Percentiles rank a stretch among this genome's conserved stretches.
Evolutionary conservation across 352 stramenopile genomes (phyloP).

Genomic region (Phytophthora colocasiae): DNA sequence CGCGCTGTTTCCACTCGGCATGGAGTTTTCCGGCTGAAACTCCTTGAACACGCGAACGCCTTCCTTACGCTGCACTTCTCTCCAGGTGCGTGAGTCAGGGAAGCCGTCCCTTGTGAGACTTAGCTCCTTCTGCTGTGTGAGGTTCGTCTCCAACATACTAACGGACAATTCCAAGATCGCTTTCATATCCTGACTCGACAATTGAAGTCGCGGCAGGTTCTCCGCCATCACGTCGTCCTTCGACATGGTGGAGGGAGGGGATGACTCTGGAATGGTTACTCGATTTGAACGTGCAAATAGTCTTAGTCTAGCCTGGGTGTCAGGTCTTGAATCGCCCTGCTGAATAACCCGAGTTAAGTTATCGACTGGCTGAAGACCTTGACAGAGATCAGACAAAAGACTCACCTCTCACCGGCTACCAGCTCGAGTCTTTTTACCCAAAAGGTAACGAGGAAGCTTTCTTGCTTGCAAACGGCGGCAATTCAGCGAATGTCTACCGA

Average conservation of each 20-base stretch:
- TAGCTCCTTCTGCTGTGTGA: constrained; percentile 55
- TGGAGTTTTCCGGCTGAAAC: constrained; percentile 25
- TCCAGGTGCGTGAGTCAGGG: constrained; percentile 50
- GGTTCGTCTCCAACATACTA: constrained; percentile 50
- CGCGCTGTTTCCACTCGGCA: constrained; percentile 37
- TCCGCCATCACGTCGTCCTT: constrained; percentile 46
- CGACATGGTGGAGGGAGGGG: constrained; percentile 32
- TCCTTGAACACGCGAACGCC: constrained; percentile 49
- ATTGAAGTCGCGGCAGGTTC: constrained; percentile 42
- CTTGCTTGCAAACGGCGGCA: constrained; percentile 22
- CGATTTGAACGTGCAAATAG: constrained; percentile 4
- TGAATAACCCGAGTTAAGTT: constrained; percentile 20
- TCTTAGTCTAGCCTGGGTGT: too few species aligned
- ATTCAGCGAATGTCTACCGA: constrained; percentile 34
- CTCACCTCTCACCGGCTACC: constrained; percentile 17
- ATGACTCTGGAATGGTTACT: constrained; percentile 35
- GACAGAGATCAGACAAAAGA: background rate
- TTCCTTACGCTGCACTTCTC: constrained; percentile 52
- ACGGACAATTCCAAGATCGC: constrained; percentile 44
- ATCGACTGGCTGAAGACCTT: constrained; percentile 24
- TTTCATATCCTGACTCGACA: constrained; percentile 42
- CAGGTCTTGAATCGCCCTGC: constrained; percentile 5
- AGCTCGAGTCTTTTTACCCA: too few species aligned
- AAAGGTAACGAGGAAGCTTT: background rate
- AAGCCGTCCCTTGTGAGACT: constrained; percentile 44